Base-by-base conservation (phyloP, 805 yeast genomes). In the Ogataea henricii region DNA sequence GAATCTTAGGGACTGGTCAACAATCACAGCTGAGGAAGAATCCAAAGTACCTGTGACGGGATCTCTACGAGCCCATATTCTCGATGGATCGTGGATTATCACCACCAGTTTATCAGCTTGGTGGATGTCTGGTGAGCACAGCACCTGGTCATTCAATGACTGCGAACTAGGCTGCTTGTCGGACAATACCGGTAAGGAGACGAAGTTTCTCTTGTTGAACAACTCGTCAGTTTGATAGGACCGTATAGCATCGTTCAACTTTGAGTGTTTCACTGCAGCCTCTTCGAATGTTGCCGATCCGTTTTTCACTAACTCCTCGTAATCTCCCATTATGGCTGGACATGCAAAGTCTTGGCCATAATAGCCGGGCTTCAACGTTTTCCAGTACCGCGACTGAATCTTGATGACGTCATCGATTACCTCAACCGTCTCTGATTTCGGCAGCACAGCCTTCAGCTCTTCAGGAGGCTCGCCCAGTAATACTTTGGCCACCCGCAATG, bases 381-480 rank as follows among this genome's bases (percentile, higher is more conserved):
- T 82, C 97, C 98, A 94, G 68, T 87, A 90, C 57, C 80, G 80
- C 0, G 96, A 81, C 63, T 94, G 99, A 36, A 81, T 69, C 54
- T 81, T 80, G 38, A 85, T 77, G 3, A 94, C 97, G 58, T 87
- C 86, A 55, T 87, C 89, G 16, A 94, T 79, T 16, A 85, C 88
- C 58, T 82, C 87, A 3, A 94, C 74, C 0, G 96, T 87, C 53
- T 86, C 91, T 6, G 81, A 69, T 47, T 82, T 82, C 0, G 97
- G 96, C 44, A 82, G 75, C 33, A 72, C 71, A 4, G 81, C 75
- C 33, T 81, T 77, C 29, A 90, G 74, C 55, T 79, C 80, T 48
- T 87, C 95, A 1, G 99, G 98, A 3, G 98, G 96, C 63, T 94
- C 98, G 5, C 99, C 99, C 16, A 94, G 77, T 40, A 94, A 72